These are phyloP conservation scores for Exophiala sideris DNA, from an alignment of 2,329 filamentous ascomycete species.

Conservation along the genomic window DNA sequence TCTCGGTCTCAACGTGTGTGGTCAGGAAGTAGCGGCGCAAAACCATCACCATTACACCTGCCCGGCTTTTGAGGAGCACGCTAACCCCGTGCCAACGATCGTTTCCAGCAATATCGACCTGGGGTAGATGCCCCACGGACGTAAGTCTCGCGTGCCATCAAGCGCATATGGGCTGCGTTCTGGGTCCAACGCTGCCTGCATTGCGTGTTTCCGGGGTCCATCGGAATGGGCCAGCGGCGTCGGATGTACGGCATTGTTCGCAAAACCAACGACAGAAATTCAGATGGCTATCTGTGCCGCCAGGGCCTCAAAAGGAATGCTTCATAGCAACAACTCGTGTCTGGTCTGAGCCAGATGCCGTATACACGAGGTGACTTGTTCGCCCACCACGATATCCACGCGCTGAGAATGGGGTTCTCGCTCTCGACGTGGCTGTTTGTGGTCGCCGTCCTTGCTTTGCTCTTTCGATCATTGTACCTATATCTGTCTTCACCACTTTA, in stretches of 20 bases:
- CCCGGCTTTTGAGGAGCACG: too few relatives aligned
- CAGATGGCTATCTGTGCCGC: not conserved
- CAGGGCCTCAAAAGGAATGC: not conserved
- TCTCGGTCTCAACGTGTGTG: too few relatives aligned
- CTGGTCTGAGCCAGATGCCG: not conserved
- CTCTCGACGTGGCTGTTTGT: not conserved
- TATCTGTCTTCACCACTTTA: conserved; percentile 23
- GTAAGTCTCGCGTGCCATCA: not conserved
- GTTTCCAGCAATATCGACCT: too few relatives aligned
- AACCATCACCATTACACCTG: too few relatives aligned
- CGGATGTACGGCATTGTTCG: not conserved
- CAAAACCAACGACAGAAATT: not conserved
- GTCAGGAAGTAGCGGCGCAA: too few relatives aligned
- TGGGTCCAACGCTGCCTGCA: not conserved
- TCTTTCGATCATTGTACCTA: not conserved
- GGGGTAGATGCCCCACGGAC: not conserved
- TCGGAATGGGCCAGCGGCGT: not conserved
- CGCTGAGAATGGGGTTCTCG: not conserved
- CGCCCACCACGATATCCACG: not conserved
- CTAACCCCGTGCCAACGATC: too few relatives aligned
- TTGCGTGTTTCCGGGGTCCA: not conserved
- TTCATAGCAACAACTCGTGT: not conserved
- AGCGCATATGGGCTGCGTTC: not conserved
- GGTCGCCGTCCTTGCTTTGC: not conserved
- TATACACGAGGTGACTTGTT: not conserved